Evolutionary conservation across 208 protist species (phyloP).

Genomic region (Sergeia podlipaevii): DNA sequence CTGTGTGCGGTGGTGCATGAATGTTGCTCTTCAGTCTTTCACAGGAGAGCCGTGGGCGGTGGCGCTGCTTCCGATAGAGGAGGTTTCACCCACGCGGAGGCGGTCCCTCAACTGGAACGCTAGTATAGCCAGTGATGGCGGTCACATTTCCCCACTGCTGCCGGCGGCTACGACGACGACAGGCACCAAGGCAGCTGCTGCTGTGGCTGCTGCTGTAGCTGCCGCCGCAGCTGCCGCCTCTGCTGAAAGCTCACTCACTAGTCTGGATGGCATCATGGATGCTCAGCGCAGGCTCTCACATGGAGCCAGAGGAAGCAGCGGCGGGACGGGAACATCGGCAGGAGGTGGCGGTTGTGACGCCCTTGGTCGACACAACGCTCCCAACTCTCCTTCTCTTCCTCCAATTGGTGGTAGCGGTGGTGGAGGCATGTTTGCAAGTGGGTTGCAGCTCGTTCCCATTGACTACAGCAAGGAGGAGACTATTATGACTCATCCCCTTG

Average conservation of each 20-base stretch:
- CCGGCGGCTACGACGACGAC: slow-evolving; percentile 2
- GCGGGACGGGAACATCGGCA: slow-evolving; percentile 10
- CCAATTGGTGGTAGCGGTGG: no score
- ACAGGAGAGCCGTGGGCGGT: slow-evolving; percentile 70
- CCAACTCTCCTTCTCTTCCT: no score
- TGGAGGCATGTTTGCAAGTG: slow-evolving; percentile 23
- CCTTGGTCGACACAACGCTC: no score
- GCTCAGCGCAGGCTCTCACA: background rate
- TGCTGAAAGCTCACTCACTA: no score
- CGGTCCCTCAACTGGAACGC: slow-evolving; percentile 17
- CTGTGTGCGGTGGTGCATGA: slow-evolving; percentile 71
- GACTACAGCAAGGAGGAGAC: slow-evolving; percentile 16
- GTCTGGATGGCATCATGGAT: no score
- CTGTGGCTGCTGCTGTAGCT: no score
- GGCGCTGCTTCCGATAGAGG: slow-evolving; percentile 19
- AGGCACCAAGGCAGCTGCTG: slow-evolving; percentile 14
- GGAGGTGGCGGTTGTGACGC: slow-evolving; percentile 11
- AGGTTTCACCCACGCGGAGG: background rate
- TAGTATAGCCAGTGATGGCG: background rate
- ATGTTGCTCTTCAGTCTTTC: slow-evolving; percentile 77
- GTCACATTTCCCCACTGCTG: background rate
- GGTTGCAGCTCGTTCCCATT: slow-evolving; percentile 30
- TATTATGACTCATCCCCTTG: background rate
- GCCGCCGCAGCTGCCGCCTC: no score
- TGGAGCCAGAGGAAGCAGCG: background rate